phyloP scores from a whole-genome alignment of 176 grass and related monocot genomes.

The Chrysopogon serrulatus region DNA sequence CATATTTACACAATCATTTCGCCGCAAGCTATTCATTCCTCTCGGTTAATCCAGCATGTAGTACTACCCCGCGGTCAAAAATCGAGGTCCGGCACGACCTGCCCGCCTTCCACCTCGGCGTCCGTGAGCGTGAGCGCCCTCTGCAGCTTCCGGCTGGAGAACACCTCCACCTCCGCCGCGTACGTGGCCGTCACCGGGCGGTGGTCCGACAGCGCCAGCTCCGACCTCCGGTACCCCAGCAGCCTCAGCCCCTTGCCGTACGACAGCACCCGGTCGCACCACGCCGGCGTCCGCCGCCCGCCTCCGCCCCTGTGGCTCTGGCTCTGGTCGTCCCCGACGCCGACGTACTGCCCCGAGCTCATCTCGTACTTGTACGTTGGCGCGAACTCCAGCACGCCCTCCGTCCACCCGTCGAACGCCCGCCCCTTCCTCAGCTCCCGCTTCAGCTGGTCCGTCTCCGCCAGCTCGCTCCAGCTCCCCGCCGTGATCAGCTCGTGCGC shows the following conservation, averaged over 20 bases:
- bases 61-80: slow-evolving; percentile 29
- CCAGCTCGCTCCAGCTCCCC: slow-evolving; percentile 45
- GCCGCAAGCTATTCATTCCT: no score
- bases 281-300: slow-evolving; percentile 71
- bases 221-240: slow-evolving; percentile 52
- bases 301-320: slow-evolving; percentile 6
- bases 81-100: slow-evolving; percentile 58
- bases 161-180: slow-evolving; percentile 82
- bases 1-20: neutral
- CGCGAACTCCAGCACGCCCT: slow-evolving; percentile 78
- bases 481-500: slow-evolving; percentile 49
- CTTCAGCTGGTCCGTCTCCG: slow-evolving; percentile 88
- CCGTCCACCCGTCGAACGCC: slow-evolving; percentile 80
- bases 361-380: slow-evolving; percentile 89
- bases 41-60: no score
- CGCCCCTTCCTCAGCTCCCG: slow-evolving; percentile 64
- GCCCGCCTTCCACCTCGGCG: slow-evolving; percentile 71
- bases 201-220: slow-evolving; percentile 76
- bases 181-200: slow-evolving; percentile 70
- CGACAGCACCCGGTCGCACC: slow-evolving; percentile 77
- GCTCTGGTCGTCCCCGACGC: neutral
- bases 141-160: slow-evolving; percentile 81
- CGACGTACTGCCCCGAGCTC: slow-evolving; percentile 56
- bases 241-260: slow-evolving; percentile 62
- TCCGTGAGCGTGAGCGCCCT: slow-evolving; percentile 76